phyloP scores from a whole-genome alignment of 1,284 basidiomycete genomes.

The Flammula alnicola region DNA sequence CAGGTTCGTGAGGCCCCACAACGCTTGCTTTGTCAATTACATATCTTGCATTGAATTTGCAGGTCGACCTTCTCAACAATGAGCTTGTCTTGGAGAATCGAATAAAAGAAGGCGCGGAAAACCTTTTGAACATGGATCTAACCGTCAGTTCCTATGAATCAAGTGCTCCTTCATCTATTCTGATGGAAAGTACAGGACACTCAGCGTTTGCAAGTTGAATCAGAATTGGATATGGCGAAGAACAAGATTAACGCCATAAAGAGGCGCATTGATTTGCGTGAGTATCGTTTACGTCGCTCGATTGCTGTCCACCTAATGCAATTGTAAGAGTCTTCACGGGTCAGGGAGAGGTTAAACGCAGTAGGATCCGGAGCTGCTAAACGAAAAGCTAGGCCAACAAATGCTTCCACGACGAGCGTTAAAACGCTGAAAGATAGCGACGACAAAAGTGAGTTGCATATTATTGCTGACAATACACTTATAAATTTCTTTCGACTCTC shows the following conservation, averaged over 20 bases:
- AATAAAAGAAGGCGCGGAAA: constrained; percentile 87
- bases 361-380: constrained; percentile 25
- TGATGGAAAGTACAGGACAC: constrained; percentile 47
- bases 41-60: not conserved
- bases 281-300: constrained; percentile 10
- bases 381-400: constrained; percentile 43
- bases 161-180: constrained; percentile 14
- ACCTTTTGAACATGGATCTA: constrained; percentile 71
- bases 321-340: constrained; percentile 43
- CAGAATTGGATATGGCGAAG: constrained; percentile 75
- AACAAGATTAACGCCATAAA: constrained; percentile 71
- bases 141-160: constrained; percentile 45
- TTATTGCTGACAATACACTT: not conserved
- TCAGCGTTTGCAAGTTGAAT: constrained; percentile 74
- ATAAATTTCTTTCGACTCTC: constrained; percentile 14
- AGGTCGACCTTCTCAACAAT: constrained; percentile 71
- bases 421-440: constrained; percentile 41
- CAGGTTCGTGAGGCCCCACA: constrained; percentile 39
- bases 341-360: constrained; percentile 26
- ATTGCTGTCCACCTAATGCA: constrained; percentile 1
- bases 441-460: constrained; percentile 43
- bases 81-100: constrained; percentile 74
- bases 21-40: not conserved
- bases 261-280: constrained; percentile 66
- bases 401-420: constrained; percentile 28